Conservation (phyloP, 768 basidiomycete species). For the Brasilioporus rufonigricans region DNA sequence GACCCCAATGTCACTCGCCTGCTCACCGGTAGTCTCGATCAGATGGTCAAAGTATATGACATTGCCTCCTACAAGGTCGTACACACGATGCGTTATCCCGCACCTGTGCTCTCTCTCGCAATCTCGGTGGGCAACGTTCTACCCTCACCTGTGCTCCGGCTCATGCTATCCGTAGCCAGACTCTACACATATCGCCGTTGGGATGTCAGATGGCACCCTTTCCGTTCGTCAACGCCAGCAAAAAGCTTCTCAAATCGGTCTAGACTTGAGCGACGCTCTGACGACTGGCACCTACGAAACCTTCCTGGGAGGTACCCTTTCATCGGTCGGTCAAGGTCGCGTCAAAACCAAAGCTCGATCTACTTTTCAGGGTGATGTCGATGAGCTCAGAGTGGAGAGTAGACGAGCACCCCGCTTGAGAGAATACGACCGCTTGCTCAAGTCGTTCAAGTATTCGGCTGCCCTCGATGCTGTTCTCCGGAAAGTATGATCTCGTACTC, state of each 20-base stretch:
- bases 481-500: conserved; percentile 50
- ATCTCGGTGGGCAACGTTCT: conserved; percentile 62
- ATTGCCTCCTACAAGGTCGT: conserved; percentile 91
- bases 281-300: conserved; percentile 64
- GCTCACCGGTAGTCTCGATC: conserved; percentile 89
- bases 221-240: conserved; percentile 88
- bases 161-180: conserved; percentile 62
- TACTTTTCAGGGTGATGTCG: conserved; percentile 55
- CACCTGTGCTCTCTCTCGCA: conserved; percentile 85
- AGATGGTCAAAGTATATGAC: conserved; percentile 99
- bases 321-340: conserved; percentile 54
- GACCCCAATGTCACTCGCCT: conserved; percentile 73
- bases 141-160: neutral
- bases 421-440: conserved; percentile 88
- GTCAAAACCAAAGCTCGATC: conserved; percentile 47
- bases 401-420: conserved; percentile 67
- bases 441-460: conserved; percentile 91
- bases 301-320: conserved; percentile 55
- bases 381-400: conserved; percentile 78
- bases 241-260: conserved; percentile 58
- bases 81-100: conserved; percentile 98
- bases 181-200: conserved; percentile 93
- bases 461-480: conserved; percentile 89
- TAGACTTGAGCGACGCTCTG: conserved; percentile 39
- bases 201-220: conserved; percentile 98